Conservation (phyloP, 1,284 basidiomycete genomes). For the Tremellales sp. region DNA sequence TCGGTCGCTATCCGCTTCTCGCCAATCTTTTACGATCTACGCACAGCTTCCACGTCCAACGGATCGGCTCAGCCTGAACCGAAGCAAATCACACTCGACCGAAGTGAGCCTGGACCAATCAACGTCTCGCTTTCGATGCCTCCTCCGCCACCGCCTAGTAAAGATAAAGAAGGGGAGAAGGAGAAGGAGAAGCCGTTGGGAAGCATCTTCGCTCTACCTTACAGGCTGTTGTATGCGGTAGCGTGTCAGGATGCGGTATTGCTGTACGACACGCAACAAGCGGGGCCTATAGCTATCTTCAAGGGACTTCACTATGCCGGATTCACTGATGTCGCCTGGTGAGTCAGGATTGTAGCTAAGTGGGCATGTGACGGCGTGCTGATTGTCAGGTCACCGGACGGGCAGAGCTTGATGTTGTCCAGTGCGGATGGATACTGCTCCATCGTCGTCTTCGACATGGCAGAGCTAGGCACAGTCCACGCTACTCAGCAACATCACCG, state of each 20-base stretch:
- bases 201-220: constrained; percentile 77
- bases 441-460: constrained; percentile 68
- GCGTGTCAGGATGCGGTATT: constrained; percentile 94
- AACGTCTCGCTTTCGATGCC: constrained; percentile 46
- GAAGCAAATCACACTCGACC: constrained; percentile 62
- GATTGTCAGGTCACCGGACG: constrained; percentile 79
- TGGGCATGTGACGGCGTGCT: constrained; percentile 1
- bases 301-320: constrained; percentile 96
- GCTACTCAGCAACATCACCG: constrained; percentile 82
- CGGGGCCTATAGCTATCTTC: constrained; percentile 85
- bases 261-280: constrained; percentile 96
- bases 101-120: constrained; percentile 54
- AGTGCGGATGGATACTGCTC: constrained; percentile 98
- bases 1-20: constrained; percentile 92
- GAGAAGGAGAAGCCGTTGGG: constrained; percentile 24
- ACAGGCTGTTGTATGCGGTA: constrained; percentile 92
- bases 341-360: constrained; percentile 38
- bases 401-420: constrained; percentile 84
- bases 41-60: constrained; percentile 53
- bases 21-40: constrained; percentile 84
- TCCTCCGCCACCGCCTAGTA: constrained; percentile 45
- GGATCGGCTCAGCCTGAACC: constrained; percentile 51
- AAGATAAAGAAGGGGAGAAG: constrained; percentile 16
- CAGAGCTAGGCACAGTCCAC: constrained; percentile 80
- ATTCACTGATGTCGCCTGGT: constrained; percentile 97